phyloP scores from a whole-genome alignment of 2,329 filamentous ascomycete species.

The Trichoderma breve region DNA sequence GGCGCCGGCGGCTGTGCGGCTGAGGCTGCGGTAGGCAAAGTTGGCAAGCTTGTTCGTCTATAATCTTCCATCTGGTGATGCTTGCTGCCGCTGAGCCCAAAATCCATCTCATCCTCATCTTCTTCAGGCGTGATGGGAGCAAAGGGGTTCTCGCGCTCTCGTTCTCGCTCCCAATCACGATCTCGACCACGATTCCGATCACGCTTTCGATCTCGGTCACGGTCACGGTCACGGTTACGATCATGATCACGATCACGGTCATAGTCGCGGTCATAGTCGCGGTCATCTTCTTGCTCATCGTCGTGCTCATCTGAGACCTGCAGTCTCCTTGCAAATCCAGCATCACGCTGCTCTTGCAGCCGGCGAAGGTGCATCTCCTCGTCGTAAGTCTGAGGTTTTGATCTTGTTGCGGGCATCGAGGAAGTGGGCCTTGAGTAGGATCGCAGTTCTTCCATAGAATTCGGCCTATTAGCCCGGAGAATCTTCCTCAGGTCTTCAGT shows the following conservation, averaged over 20 bases:
- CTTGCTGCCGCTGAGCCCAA: slow-evolving; percentile 49
- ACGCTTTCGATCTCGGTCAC: not conserved
- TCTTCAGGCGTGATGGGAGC: slow-evolving; percentile 25
- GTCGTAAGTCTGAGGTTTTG: slow-evolving; percentile 39
- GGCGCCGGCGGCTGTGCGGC: slow-evolving; percentile 31
- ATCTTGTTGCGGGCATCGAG: slow-evolving; percentile 25
- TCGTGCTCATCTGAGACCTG: slow-evolving; percentile 31
- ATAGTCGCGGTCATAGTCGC: not conserved
- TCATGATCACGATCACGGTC: not conserved
- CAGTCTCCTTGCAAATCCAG: slow-evolving; percentile 39
- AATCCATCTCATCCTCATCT: slow-evolving; percentile 35
- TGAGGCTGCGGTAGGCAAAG: slow-evolving; percentile 25
- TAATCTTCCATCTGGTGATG: slow-evolving; percentile 65
- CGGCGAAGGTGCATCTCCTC: slow-evolving; percentile 47
- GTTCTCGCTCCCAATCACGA: not conserved
- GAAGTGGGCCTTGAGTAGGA: slow-evolving; percentile 16
- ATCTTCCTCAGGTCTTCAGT: slow-evolving; percentile 21
- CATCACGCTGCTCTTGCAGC: slow-evolving; percentile 48
- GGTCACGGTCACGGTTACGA: not conserved
- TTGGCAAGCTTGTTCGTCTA: slow-evolving; percentile 32
- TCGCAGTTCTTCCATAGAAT: slow-evolving; percentile 19
- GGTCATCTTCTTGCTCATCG: not conserved
- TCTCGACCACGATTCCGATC: not conserved
- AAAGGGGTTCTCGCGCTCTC: slow-evolving; percentile 13
- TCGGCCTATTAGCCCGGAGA: slow-evolving; percentile 11